Evolutionary conservation across 805 yeast species (phyloP).

Genomic region (Ascoidea rubescens): DNA sequence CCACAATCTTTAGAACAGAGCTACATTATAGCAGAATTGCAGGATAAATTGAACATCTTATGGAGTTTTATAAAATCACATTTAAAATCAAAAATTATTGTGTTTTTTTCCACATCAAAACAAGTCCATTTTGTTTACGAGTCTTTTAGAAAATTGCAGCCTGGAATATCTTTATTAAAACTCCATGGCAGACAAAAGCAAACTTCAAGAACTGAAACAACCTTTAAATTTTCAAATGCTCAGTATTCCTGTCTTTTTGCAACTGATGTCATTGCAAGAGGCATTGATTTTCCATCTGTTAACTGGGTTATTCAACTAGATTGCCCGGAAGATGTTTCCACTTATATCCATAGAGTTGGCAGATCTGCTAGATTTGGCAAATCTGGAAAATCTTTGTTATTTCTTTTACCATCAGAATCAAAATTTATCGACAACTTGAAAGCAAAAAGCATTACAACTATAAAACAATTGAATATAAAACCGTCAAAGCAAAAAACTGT

Average conservation of each 20-base stretch:
- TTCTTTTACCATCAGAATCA: conserved; percentile 77
- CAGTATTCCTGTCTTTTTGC: conserved; percentile 75
- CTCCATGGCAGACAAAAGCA: conserved; percentile 86
- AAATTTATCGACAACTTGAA: neutral
- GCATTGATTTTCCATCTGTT: conserved; percentile 82
- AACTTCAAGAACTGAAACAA: conserved; percentile 74
- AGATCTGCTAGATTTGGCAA: conserved; percentile 82
- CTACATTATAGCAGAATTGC: conserved; percentile 55
- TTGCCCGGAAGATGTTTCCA: conserved; percentile 81
- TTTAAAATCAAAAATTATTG: conserved; percentile 64
- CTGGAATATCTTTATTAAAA: conserved; percentile 80
- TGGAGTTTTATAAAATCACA: conserved; percentile 83
- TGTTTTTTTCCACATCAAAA: conserved; percentile 76
- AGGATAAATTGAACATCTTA: conserved; percentile 72
- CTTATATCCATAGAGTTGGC: conserved; percentile 86
- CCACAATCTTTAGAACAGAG: conserved; percentile 82
- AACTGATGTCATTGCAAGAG: conserved; percentile 86
- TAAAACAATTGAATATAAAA: conserved; percentile 62
- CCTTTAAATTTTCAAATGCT: conserved; percentile 62
- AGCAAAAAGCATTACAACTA: conserved; percentile 52
- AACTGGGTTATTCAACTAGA: conserved; percentile 93
- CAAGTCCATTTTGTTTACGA: conserved; percentile 88
- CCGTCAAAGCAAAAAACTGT: conserved; percentile 60
- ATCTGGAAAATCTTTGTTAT: conserved; percentile 65
- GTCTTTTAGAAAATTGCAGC: conserved; percentile 73